phyloP scores from a whole-genome alignment of 2,329 filamentous ascomycete species.

The Penicillium sp. region DNA sequence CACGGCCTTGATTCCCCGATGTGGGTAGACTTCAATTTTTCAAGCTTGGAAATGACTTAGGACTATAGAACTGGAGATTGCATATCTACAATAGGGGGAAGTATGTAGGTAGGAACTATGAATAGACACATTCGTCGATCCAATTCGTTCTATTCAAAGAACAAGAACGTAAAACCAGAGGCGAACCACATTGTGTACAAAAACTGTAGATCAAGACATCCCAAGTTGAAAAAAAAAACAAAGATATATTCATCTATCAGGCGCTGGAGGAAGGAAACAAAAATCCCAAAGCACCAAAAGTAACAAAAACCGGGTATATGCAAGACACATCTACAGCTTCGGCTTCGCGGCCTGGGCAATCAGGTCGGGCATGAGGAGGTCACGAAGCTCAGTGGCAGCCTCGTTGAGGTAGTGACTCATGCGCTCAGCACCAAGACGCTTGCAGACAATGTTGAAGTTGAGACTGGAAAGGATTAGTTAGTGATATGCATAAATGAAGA shows the following conservation, averaged over 20 bases:
- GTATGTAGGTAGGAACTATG: no score
- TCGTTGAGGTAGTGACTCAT: conserved; percentile 98
- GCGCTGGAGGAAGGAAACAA: conserved; percentile 5
- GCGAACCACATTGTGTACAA: not conserved
- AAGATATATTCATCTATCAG: conserved; percentile 11
- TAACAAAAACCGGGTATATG: conserved; percentile 11
- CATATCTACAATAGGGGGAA: no score
- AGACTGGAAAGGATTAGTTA: conserved; percentile 56
- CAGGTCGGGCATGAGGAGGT: conserved; percentile 77
- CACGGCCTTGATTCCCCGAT: not conserved
- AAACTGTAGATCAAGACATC: not conserved
- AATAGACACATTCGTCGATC: not conserved
- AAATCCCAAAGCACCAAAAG: not conserved
- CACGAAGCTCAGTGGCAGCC: conserved; percentile 84
- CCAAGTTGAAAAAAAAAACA: not conserved
- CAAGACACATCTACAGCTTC: conserved; percentile 65
- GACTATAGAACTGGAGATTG: not conserved
- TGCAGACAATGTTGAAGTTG: conserved; percentile 97
- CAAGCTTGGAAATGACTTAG: no score
- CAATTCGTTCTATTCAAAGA: not conserved
- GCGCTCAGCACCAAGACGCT: conserved; percentile 81
- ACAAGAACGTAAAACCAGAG: not conserved
- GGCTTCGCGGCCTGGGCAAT: conserved; percentile 69
- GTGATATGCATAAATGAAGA: not conserved
- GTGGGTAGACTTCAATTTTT: not conserved